Percentiles rank a stretch among this genome's conserved stretches.
These are phyloP conservation scores for Trematosphaeria pertusa DNA, from an alignment of 2,329 filamentous ascomycete species.

Conservation along the genomic window DNA sequence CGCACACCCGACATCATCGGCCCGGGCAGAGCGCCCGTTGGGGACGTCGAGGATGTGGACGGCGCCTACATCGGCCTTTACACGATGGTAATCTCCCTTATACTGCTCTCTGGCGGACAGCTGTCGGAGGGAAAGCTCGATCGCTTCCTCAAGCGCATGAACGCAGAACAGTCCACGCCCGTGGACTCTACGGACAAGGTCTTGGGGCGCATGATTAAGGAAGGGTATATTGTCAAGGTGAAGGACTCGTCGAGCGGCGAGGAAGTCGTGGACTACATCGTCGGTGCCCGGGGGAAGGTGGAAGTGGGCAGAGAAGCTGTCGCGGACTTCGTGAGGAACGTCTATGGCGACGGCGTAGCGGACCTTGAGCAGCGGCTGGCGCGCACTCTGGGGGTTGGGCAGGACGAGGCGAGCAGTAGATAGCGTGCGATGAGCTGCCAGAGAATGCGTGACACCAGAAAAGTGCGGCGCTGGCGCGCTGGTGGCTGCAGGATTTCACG, in stretches of 20 bases:
- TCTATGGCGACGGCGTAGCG: slow-evolving; percentile 55
- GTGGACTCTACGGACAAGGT: slow-evolving; percentile 76
- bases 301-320: slow-evolving; percentile 84
- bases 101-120: slow-evolving; percentile 73
- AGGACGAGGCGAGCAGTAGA: slow-evolving; percentile 14
- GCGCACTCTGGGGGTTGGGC: slow-evolving; percentile 41
- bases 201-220: slow-evolving; percentile 75
- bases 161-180: slow-evolving; percentile 76
- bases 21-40: slow-evolving; percentile 70
- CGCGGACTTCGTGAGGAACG: slow-evolving; percentile 68
- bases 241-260: slow-evolving; percentile 75
- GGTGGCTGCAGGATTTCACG: not conserved
- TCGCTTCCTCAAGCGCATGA: slow-evolving; percentile 75
- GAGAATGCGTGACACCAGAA: not conserved
- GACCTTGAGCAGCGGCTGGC: slow-evolving; percentile 43
- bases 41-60: slow-evolving; percentile 63
- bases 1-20: slow-evolving; percentile 69
- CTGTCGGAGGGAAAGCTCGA: slow-evolving; percentile 81
- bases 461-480: too few species aligned
- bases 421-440: slow-evolving; percentile 2
- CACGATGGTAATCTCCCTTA: slow-evolving; percentile 78
- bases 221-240: slow-evolving; percentile 81
- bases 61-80: slow-evolving; percentile 83
- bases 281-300: slow-evolving; percentile 84
- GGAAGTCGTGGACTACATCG: slow-evolving; percentile 78